phyloP scores from a whole-genome alignment of 352 stramenopile genomes.

The Halophytophthora batemanensis region DNA sequence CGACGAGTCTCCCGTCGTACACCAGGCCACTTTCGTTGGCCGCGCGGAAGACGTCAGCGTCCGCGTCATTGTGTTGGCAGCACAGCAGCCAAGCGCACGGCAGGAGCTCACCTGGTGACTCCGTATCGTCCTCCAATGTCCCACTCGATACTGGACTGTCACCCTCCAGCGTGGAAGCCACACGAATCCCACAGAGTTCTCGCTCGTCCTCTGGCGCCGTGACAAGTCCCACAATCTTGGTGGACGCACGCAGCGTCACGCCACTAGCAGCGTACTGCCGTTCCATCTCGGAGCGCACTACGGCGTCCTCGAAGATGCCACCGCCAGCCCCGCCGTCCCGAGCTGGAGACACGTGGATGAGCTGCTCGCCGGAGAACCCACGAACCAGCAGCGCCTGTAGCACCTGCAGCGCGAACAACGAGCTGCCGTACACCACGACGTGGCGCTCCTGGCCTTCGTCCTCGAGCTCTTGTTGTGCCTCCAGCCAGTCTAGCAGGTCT shows the following conservation, averaged over 20 bases:
- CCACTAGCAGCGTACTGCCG: slow-evolving; percentile 39
- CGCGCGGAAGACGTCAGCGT: slow-evolving; percentile 86
- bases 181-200: slow-evolving; percentile 43
- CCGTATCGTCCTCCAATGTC: neutral
- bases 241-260: slow-evolving; percentile 40
- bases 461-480: slow-evolving; percentile 12
- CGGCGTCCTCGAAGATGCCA: slow-evolving; percentile 55
- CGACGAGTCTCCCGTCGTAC: slow-evolving; percentile 90
- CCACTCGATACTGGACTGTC: slow-evolving; percentile 3
- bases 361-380: slow-evolving; percentile 36
- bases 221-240: slow-evolving; percentile 45
- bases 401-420: slow-evolving; percentile 63
- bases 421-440: slow-evolving; percentile 66
- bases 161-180: slow-evolving; percentile 19
- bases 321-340: slow-evolving; percentile 20
- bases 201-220: slow-evolving; percentile 24
- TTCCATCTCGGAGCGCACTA: slow-evolving; percentile 57
- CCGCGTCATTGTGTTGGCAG: slow-evolving; percentile 82
- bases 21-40: slow-evolving; percentile 91
- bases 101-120: slow-evolving; percentile 23
- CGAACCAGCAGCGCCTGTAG: slow-evolving; percentile 49
- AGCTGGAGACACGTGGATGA: slow-evolving; percentile 55
- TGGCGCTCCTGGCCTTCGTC: slow-evolving; percentile 9
- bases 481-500: slow-evolving; percentile 1
- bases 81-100: slow-evolving; percentile 75